Conservation (phyloP, 1,284 basidiomycete genomes). For the Sphaerobolus stellatus region DNA sequence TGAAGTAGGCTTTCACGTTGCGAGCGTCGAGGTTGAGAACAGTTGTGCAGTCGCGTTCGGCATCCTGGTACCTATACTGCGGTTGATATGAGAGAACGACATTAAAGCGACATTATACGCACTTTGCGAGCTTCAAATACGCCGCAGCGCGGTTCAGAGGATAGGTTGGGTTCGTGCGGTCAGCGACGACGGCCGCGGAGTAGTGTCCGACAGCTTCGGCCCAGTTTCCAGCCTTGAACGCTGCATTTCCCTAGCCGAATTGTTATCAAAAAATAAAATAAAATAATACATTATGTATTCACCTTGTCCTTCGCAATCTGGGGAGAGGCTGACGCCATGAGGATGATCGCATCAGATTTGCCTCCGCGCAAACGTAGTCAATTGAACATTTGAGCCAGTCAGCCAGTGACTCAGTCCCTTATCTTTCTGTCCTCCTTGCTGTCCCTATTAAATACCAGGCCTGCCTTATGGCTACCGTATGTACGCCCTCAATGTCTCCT, state of each 20-base stretch:
- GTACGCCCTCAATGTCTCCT: conserved; percentile 12
- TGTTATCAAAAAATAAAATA: not conserved
- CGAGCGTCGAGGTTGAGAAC: conserved; percentile 51
- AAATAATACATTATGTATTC: not conserved
- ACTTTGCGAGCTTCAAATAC: conserved; percentile 85
- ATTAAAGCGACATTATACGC: conserved; percentile 34
- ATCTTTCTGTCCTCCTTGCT: no score
- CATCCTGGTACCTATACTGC: conserved; percentile 60
- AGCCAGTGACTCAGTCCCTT: no score
- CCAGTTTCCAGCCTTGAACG: conserved; percentile 56
- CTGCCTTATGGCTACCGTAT: conserved; percentile 8
- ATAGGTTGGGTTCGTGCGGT: conserved; percentile 62
- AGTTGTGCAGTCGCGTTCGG: conserved; percentile 67
- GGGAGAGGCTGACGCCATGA: conserved; percentile 17
- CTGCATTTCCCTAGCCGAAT: conserved; percentile 50
- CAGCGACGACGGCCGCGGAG: conserved; percentile 65
- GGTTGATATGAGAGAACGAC: not conserved
- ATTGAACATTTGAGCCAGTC: no score
- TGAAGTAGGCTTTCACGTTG: conserved; percentile 71
- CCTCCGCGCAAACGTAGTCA: no score
- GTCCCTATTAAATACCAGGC: no score
- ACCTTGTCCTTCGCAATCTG: conserved; percentile 34
- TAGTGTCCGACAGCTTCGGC: conserved; percentile 65
- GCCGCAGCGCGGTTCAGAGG: conserved; percentile 79
- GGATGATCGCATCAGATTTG: not conserved